Conservation (phyloP, 192 early-diverging fungal species). For the Endogone sp. region DNA sequence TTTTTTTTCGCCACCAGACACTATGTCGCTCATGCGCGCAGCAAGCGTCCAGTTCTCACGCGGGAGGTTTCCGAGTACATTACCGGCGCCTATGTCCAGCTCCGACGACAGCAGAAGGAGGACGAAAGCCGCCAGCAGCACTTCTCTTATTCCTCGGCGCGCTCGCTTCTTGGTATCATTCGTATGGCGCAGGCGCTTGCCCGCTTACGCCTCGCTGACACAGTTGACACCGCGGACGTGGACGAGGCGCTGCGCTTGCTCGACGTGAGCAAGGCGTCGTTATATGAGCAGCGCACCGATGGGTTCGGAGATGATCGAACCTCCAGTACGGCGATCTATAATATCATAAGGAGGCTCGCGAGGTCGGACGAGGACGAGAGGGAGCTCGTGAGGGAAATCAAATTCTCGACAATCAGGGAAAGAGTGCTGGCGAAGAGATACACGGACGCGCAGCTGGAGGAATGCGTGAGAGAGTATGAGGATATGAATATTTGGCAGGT, state of each 20-base stretch:
- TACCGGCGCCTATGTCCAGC: constrained; percentile 82
- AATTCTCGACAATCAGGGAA: constrained; percentile 60
- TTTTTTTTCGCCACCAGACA: no score
- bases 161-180: constrained; percentile 91
- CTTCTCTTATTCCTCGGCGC: constrained; percentile 76
- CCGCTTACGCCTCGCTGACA: constrained; percentile 74
- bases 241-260: constrained; percentile 86
- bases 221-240: constrained; percentile 80
- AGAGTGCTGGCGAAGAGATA: constrained; percentile 74
- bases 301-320: constrained; percentile 41
- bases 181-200: constrained; percentile 92
- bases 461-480: constrained; percentile 69
- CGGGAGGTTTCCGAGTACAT: constrained; percentile 79
- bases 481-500: constrained; percentile 72
- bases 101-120: constrained; percentile 66
- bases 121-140: constrained; percentile 49
- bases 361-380: constrained; percentile 58
- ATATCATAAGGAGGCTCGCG: constrained; percentile 60
- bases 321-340: constrained; percentile 64
- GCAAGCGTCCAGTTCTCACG: constrained; percentile 69
- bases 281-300: constrained; percentile 51
- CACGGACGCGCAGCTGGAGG: constrained; percentile 70
- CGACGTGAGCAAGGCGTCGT: constrained; percentile 85
- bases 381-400: constrained; percentile 23
- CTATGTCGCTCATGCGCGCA: constrained; percentile 81